Percentiles rank a stretch among this genome's conserved stretches.
phyloP scores from a whole-genome alignment of 2,329 filamentous ascomycete genomes.

The Colletotrichum graminicola region DNA sequence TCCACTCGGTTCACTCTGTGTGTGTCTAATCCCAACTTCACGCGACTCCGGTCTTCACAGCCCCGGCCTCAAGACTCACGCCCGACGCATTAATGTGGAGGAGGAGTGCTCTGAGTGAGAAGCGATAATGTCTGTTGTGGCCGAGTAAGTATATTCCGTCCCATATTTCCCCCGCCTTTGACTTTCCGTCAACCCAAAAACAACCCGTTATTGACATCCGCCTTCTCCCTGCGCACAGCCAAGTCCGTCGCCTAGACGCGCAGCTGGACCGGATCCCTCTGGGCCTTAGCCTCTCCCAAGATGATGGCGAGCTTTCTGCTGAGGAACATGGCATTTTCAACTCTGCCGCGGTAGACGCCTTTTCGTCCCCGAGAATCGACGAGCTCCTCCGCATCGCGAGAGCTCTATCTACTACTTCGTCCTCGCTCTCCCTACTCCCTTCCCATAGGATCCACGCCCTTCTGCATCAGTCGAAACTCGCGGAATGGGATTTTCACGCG shows the following conservation, averaged over 20 bases:
- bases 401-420: constrained; percentile 76
- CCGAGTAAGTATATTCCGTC: constrained; percentile 56
- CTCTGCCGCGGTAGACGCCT: constrained; percentile 53
- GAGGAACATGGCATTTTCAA: constrained; percentile 50
- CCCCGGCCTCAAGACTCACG: constrained; percentile 3
- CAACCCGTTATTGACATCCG: constrained; percentile 30
- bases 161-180: constrained; percentile 18
- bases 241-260: constrained; percentile 73
- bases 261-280: constrained; percentile 74
- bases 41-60: constrained; percentile 30
- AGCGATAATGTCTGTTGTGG: constrained; percentile 58
- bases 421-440: constrained; percentile 72
- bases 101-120: constrained; percentile 40
- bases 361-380: constrained; percentile 67
- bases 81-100: constrained; percentile 35
- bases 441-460: constrained; percentile 70
- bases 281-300: constrained; percentile 45
- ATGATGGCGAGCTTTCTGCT: constrained; percentile 45
- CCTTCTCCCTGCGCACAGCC: constrained; percentile 55
- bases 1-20: constrained; percentile 8
- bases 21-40: constrained; percentile 24
- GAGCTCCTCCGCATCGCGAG: constrained; percentile 77
- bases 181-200: constrained; percentile 29
- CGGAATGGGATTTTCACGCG: constrained; percentile 47
- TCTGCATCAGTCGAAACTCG: constrained; percentile 72